phyloP scores from a whole-genome alignment of 139 green algal genomes.

The Chlamydomonas sphaeroides region DNA sequence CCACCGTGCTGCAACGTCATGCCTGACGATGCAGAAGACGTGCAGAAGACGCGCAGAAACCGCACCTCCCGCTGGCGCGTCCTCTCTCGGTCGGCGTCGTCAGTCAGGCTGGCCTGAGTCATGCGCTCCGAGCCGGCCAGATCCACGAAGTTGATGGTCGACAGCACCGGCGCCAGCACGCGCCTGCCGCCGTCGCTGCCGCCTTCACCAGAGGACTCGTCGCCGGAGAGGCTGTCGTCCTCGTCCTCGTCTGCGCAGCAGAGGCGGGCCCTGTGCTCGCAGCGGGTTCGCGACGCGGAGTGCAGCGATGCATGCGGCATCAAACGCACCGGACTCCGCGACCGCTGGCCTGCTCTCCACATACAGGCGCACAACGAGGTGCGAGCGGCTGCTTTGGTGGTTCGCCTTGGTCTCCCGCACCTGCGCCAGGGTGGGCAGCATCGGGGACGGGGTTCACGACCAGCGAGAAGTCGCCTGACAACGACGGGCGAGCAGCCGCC shows the following conservation, averaged over 20 bases:
- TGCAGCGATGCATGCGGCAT: no score
- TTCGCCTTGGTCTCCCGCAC: slow-evolving; percentile 97
- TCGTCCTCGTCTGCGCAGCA: no score
- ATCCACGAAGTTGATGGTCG: slow-evolving; percentile 89
- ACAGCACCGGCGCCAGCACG: slow-evolving; percentile 55
- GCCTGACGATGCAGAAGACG: no score
- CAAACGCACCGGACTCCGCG: neutral
- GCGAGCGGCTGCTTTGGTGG: slow-evolving; percentile 80
- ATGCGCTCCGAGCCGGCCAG: slow-evolving; percentile 89
- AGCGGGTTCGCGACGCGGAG: no score
- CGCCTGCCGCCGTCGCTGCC: neutral
- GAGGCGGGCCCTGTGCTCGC: no score
- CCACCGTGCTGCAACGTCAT: no score
- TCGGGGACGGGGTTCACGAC: neutral
- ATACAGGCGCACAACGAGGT: slow-evolving; percentile 81
- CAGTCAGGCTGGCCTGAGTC: slow-evolving; percentile 73
- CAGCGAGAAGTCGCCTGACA: no score
- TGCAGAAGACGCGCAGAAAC: no score
- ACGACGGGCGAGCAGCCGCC: no score
- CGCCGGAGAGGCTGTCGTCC: neutral
- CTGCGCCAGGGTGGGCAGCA: slow-evolving; percentile 35
- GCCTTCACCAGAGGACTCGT: neutral
- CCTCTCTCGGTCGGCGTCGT: slow-evolving; percentile 57
- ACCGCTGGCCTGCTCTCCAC: slow-evolving; percentile 62
- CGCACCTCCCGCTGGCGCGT: slow-evolving; percentile 45